phyloP scores from a whole-genome alignment of 2,329 filamentous ascomycete genomes.

The Xylariales sp. region DNA sequence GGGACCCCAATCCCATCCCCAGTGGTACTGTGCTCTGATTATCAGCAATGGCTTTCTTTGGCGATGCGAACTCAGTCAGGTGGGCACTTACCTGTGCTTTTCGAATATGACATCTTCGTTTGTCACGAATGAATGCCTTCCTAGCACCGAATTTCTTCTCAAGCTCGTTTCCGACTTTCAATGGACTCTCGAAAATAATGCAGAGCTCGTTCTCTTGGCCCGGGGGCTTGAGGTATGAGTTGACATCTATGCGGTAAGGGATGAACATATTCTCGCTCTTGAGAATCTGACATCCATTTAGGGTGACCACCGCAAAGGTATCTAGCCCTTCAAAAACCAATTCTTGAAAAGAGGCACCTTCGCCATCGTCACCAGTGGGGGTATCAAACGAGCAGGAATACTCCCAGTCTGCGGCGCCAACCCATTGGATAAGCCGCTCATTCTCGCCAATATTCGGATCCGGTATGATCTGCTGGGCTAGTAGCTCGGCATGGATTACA shows the following conservation, averaged over 20 bases:
- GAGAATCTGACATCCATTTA: slow-evolving; percentile 51
- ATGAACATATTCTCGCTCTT: slow-evolving; percentile 61
- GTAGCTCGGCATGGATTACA: no score
- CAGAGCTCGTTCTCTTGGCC: slow-evolving; percentile 47
- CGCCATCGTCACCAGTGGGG: not conserved
- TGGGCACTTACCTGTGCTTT: slow-evolving; percentile 48
- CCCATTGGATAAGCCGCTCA: no score
- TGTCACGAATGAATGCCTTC: no score
- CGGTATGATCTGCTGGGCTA: no score
- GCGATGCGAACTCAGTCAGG: no score
- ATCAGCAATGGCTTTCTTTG: no score
- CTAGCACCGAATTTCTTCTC: no score
- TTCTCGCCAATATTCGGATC: no score
- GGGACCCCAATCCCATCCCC: slow-evolving; percentile 71
- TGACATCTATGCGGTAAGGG: slow-evolving; percentile 51
- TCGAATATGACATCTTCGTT: no score
- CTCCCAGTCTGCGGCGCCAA: slow-evolving; percentile 2
- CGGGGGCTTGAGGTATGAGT: slow-evolving; percentile 30
- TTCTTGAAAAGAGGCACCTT: not conserved
- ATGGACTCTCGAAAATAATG: no score
- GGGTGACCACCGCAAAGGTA: slow-evolving; percentile 54
- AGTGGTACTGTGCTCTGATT: slow-evolving; percentile 69
- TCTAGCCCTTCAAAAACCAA: slow-evolving; percentile 62
- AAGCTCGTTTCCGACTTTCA: no score
- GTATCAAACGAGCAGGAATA: not conserved